Conservation (phyloP, 257 asterid species). For the Nicotiana knightiana region DNA sequence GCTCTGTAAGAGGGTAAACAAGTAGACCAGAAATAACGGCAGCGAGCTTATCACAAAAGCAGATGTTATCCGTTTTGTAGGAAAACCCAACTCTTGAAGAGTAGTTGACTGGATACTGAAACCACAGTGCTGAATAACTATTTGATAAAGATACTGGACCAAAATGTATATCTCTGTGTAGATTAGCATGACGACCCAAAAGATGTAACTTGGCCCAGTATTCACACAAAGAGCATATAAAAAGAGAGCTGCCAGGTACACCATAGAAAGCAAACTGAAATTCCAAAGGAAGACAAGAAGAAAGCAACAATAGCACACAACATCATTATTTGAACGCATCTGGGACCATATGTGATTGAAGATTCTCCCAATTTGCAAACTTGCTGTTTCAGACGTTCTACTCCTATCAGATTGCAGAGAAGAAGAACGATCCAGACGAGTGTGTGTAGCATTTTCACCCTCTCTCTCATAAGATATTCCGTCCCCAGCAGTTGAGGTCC, state of each 20-base stretch:
- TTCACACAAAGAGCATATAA: conserved; percentile 91
- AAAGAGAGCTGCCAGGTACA: conserved; percentile 80
- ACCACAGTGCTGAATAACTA: conserved; percentile 91
- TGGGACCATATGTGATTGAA: conserved; percentile 82
- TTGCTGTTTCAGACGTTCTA: conserved; percentile 59
- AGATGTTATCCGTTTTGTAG: conserved; percentile 64
- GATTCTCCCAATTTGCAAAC: conserved; percentile 75
- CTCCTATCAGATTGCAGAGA: conserved; percentile 80
- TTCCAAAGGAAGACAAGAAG: conserved; percentile 88
- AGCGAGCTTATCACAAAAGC: conserved; percentile 81
- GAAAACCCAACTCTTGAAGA: conserved; percentile 78
- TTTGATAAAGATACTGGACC: conserved; percentile 86
- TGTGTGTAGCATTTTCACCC: conserved; percentile 21
- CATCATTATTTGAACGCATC: conserved; percentile 87
- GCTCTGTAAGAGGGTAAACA: conserved; percentile 90
- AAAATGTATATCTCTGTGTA: conserved; percentile 81
- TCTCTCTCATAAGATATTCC: conserved; percentile 26
- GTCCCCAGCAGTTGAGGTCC: conserved; percentile 45
- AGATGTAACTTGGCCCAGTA: conserved; percentile 85
- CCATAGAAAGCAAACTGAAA: conserved; percentile 95
- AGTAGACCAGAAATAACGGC: conserved; percentile 85
- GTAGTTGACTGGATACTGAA: conserved; percentile 61
- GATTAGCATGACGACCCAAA: conserved; percentile 91
- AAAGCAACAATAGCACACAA: conserved; percentile 92
- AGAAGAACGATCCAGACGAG: conserved; percentile 50